Evolutionary conservation across 306 rosid genomes (phyloP).

Genomic region (Urtica urens): DNA sequence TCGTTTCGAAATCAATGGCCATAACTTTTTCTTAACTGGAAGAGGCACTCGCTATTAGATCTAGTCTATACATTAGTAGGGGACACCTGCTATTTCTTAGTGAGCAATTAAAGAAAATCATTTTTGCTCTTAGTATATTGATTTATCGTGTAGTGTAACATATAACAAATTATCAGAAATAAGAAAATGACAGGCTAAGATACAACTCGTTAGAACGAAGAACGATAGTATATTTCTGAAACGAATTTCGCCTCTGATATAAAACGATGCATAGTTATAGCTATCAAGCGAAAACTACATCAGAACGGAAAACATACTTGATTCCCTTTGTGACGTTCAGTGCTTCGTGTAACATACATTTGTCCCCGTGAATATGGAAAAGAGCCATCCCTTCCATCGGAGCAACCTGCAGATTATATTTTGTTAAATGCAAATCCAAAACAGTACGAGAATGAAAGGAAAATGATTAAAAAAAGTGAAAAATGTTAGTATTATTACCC

Average conservation of each 20-base stretch:
- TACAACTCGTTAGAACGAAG: too few relatives aligned
- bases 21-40: too few relatives aligned
- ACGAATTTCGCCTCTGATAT: constrained; percentile 15
- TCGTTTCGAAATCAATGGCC: too few relatives aligned
- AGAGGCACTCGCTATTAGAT: too few relatives aligned
- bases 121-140: too few relatives aligned
- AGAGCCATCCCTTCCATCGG: constrained; percentile 94
- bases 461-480: background rate
- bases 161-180: too few relatives aligned
- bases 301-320: constrained; percentile 80
- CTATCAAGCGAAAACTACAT: constrained; percentile 61
- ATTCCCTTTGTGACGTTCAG: constrained; percentile 71
- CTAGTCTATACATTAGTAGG: too few relatives aligned
- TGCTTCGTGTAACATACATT: constrained; percentile 91
- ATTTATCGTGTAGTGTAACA: too few relatives aligned
- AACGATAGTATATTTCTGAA: constrained; percentile 7
- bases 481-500: constrained; percentile 32
- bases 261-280: background rate
- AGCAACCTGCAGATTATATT: constrained; percentile 40
- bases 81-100: too few relatives aligned
- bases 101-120: too few relatives aligned
- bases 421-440: background rate
- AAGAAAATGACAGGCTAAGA: too few relatives aligned
- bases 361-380: constrained; percentile 74
- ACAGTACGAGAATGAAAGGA: constrained; percentile 1